Percentiles rank a stretch among this genome's conserved stretches.
These are phyloP conservation scores for Passiflora organensis DNA, from an alignment of 345 rosid genomes.

Conservation along the genomic window DNA sequence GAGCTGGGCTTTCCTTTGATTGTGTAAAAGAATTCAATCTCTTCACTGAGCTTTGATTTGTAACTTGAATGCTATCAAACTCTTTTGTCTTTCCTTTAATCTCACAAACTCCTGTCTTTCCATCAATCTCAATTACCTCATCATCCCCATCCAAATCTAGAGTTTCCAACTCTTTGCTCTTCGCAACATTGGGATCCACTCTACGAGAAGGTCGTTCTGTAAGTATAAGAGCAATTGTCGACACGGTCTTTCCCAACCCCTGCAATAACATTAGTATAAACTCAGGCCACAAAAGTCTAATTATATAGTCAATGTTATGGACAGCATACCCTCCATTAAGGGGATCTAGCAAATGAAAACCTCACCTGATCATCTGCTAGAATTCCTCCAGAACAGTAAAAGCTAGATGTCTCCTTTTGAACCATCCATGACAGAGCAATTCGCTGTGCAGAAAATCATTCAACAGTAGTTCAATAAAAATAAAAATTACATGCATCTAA, in stretches of 20 bases:
- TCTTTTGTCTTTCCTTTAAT: constrained; percentile 24
- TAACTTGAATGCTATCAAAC: constrained; percentile 22
- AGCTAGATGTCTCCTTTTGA: constrained; percentile 65
- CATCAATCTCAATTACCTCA: constrained; percentile 20
- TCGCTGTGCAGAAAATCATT: constrained; percentile 43
- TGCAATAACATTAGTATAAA: constrained; percentile 33
- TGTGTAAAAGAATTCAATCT: constrained; percentile 24
- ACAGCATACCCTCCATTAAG: constrained; percentile 1
- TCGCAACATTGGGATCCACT: constrained; percentile 29
- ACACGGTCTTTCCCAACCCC: constrained; percentile 95
- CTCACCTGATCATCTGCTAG: constrained; percentile 97
- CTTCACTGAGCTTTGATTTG: constrained; percentile 17
- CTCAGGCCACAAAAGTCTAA: neutral
- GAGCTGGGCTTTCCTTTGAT: constrained; percentile 72
- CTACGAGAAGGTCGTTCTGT: constrained; percentile 58
- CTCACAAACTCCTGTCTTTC: constrained; percentile 10
- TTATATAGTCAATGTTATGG: neutral
- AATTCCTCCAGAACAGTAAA: constrained; percentile 85
- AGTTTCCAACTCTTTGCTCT: constrained; percentile 44
- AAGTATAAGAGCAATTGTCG: constrained; percentile 90
- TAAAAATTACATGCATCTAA: neutral
- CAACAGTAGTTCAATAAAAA: neutral
- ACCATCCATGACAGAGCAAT: constrained; percentile 98
- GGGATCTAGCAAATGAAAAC: constrained; percentile 10
- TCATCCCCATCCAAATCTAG: constrained; percentile 68